A percentile compares a stretch with the other conserved stretches of the same genome.
Conservation (phyloP, 2,329 filamentous ascomycete species). For the Aspergillus oerlinghausenensis region DNA sequence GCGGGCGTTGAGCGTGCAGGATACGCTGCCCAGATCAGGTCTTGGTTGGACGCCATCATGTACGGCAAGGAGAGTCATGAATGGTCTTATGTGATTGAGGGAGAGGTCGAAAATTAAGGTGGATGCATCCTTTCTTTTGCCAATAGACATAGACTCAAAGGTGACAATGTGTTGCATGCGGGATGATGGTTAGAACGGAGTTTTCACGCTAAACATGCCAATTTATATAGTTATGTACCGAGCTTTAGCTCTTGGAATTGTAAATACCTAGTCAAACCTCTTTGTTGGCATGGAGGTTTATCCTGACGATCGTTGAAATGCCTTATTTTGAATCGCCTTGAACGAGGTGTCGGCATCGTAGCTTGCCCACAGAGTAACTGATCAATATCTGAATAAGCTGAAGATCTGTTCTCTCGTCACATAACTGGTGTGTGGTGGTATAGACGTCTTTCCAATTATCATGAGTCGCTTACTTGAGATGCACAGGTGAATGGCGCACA, state of each 20-base stretch:
- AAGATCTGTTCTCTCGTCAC: not conserved
- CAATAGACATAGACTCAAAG: constrained; percentile 3
- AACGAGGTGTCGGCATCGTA: not conserved
- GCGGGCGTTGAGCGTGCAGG: constrained; percentile 25
- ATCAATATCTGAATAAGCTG: not conserved
- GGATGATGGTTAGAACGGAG: not conserved
- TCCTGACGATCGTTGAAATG: not conserved
- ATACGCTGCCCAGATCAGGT: constrained; percentile 52
- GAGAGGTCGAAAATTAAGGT: constrained; percentile 43
- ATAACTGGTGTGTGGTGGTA: not conserved
- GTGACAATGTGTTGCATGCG: constrained; percentile 1
- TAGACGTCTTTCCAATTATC: not conserved
- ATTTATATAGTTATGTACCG: not conserved
- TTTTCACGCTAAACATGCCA: not conserved
- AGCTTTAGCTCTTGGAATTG: not conserved
- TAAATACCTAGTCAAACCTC: not conserved
- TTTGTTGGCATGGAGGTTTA: not conserved
- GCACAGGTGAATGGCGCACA: too few relatives aligned
- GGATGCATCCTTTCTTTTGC: not conserved
- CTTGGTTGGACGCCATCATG: constrained; percentile 68
- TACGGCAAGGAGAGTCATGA: constrained; percentile 64
- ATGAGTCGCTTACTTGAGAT: not conserved
- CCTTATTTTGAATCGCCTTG: not conserved
- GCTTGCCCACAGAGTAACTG: not conserved
- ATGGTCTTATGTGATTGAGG: constrained; percentile 65